Conservation (phyloP, 805 yeast species). For the Saturnispora kantuleensis region DNA sequence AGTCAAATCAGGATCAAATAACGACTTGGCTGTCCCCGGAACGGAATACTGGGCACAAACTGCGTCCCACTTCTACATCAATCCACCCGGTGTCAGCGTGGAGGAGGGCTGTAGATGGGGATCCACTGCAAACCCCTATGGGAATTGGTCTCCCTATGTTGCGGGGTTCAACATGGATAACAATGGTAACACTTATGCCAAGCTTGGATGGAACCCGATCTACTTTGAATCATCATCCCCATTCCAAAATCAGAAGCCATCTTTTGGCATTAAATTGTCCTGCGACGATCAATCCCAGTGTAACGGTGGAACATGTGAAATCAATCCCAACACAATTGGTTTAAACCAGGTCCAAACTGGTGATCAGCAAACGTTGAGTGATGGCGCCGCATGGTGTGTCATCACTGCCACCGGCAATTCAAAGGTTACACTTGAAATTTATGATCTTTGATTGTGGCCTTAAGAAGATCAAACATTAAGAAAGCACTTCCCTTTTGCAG, state of each 20-base stretch:
- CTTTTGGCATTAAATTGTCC: slow-evolving; percentile 60
- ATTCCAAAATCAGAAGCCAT: slow-evolving; percentile 46
- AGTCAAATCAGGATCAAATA: slow-evolving; percentile 39
- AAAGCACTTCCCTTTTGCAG: neutral
- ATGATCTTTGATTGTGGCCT: slow-evolving; percentile 25
- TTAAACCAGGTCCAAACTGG: slow-evolving; percentile 44
- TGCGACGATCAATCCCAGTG: slow-evolving; percentile 66
- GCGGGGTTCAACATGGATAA: slow-evolving; percentile 82
- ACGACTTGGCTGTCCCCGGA: slow-evolving; percentile 73
- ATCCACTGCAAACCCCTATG: slow-evolving; percentile 50
- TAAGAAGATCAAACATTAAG: too few relatives aligned
- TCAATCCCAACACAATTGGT: slow-evolving; percentile 58
- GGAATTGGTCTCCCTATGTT: slow-evolving; percentile 92
- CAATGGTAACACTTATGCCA: slow-evolving; percentile 62
- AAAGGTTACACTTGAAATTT: slow-evolving; percentile 65
- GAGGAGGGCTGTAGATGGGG: slow-evolving; percentile 86
- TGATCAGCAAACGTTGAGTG: slow-evolving; percentile 22
- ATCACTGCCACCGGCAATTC: slow-evolving; percentile 62
- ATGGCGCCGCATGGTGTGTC: slow-evolving; percentile 72
- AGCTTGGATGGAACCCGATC: slow-evolving; percentile 87
- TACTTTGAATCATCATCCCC: slow-evolving; percentile 52
- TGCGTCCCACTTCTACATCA: slow-evolving; percentile 78
- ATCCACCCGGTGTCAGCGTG: slow-evolving; percentile 72
- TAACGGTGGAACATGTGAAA: slow-evolving; percentile 70
- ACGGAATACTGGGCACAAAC: slow-evolving; percentile 77